Conservation (phyloP, 768 basidiomycete genomes). For the Pleurotus tuoliensis region DNA sequence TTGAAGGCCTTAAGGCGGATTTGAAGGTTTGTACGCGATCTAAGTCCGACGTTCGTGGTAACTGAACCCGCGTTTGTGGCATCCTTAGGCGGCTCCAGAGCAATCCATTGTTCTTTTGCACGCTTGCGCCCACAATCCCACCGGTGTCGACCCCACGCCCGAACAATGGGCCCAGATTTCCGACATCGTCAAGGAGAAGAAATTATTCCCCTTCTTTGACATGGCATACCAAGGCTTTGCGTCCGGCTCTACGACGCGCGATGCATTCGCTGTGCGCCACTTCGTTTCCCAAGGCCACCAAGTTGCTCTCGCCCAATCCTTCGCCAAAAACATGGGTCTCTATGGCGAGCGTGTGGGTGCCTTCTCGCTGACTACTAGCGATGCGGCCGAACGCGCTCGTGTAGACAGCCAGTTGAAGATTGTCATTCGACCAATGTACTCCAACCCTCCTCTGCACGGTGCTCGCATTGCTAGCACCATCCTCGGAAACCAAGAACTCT, state of each 20-base stretch:
- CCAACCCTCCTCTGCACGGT: slow-evolving; percentile 92
- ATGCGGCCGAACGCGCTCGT: slow-evolving; percentile 75
- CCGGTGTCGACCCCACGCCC: slow-evolving; percentile 91
- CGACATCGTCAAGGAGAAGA: slow-evolving; percentile 81
- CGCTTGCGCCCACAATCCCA: slow-evolving; percentile 99
- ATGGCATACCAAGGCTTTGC: slow-evolving; percentile 99
- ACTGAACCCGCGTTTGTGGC: slow-evolving; percentile 7
- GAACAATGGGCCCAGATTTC: slow-evolving; percentile 93
- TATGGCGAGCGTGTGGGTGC: slow-evolving; percentile 99
- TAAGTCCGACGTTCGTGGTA: not conserved
- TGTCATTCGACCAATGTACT: slow-evolving; percentile 93
- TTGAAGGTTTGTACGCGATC: slow-evolving; percentile 51
- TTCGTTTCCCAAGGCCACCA: slow-evolving; percentile 91
- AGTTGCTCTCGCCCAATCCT: slow-evolving; percentile 88
- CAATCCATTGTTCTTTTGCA: slow-evolving; percentile 86
- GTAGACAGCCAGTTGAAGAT: slow-evolving; percentile 96
- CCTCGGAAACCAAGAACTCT: slow-evolving; percentile 67
- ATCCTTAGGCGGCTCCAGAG: slow-evolving; percentile 61
- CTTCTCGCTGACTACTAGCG: slow-evolving; percentile 75
- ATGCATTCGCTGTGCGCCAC: slow-evolving; percentile 93
- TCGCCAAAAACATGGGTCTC: slow-evolving; percentile 99
- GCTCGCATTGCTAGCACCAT: slow-evolving; percentile 86
- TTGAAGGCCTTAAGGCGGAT: slow-evolving; percentile 86
- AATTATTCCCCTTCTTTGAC: slow-evolving; percentile 97
- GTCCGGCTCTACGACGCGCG: slow-evolving; percentile 84